A percentile compares a stretch with the other conserved stretches of the same genome.
phyloP scores from a whole-genome alignment of 2,329 filamentous ascomycete species.

The Aspergillus quadricinctus region DNA sequence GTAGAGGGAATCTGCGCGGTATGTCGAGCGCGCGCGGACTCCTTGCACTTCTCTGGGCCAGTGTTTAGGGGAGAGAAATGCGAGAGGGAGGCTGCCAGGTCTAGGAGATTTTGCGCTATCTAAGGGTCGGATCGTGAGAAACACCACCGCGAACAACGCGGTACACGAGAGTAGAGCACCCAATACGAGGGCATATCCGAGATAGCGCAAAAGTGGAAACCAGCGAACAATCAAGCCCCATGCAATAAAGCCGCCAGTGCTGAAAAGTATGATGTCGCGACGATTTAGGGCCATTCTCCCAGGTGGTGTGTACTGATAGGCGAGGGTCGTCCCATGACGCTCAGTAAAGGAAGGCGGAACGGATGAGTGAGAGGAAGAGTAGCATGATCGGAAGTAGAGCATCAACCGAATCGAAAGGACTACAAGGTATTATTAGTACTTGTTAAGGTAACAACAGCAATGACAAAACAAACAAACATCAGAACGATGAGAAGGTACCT shows the following conservation, averaged over 20 bases:
- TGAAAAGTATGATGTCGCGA: slow-evolving; percentile 41
- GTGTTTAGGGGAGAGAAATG: slow-evolving; percentile 57
- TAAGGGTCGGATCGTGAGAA: slow-evolving; percentile 50
- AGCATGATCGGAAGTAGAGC: not conserved
- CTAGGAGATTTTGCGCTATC: slow-evolving; percentile 38
- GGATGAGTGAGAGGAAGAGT: not conserved
- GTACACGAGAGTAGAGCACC: slow-evolving; percentile 57
- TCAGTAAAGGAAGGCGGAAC: slow-evolving; percentile 14
- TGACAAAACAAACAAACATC: not conserved
- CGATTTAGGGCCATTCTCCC: slow-evolving; percentile 46
- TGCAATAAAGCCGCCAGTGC: slow-evolving; percentile 58
- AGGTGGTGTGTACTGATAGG: slow-evolving; percentile 10
- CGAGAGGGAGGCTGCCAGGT: slow-evolving; percentile 43
- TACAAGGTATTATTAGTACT: not conserved
- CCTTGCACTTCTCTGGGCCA: slow-evolving; percentile 70
- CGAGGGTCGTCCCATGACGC: slow-evolving; percentile 43
- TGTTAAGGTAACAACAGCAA: not conserved
- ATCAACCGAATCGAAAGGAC: not conserved
- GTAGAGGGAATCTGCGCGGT: slow-evolving; percentile 67
- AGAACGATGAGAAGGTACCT: not conserved
- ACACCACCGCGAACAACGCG: slow-evolving; percentile 55
- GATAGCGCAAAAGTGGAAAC: slow-evolving; percentile 76
- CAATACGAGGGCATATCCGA: slow-evolving; percentile 75
- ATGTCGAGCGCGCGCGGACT: slow-evolving; percentile 61
- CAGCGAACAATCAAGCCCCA: slow-evolving; percentile 85